Conservation (phyloP, 176 grass and related monocot genomes). For the Oryza longistaminata region DNA sequence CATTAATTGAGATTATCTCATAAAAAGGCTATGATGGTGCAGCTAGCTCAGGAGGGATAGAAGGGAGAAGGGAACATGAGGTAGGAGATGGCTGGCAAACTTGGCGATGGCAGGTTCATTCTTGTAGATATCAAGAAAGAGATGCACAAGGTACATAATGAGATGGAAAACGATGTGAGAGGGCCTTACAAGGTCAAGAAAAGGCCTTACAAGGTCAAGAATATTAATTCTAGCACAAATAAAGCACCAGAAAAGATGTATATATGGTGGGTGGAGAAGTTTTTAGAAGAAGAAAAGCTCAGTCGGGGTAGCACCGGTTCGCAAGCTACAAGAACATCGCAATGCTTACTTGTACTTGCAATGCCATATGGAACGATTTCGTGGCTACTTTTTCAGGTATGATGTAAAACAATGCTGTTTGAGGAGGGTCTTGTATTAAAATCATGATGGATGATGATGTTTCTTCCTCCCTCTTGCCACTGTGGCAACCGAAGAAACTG, state of each 20-base stretch:
- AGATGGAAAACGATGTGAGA: background rate
- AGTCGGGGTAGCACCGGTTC: slow-evolving; percentile 32
- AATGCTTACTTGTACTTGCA: background rate
- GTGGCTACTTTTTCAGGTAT: background rate
- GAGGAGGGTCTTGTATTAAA: background rate
- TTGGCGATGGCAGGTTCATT: background rate
- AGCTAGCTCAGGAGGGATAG: slow-evolving; percentile 73
- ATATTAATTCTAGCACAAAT: background rate
- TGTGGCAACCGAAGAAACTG: background rate
- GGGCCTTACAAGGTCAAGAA: slow-evolving; percentile 89
- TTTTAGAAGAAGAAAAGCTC: slow-evolving; percentile 40
- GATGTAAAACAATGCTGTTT: background rate
- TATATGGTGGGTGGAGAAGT: background rate
- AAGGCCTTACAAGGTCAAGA: slow-evolving; percentile 83
- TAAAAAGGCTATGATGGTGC: background rate
- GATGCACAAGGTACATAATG: accelerated
- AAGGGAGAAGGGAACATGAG: background rate
- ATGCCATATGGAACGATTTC: background rate
- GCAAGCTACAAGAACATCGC: background rate
- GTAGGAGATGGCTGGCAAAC: background rate
- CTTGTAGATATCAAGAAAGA: background rate
- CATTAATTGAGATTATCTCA: too few relatives aligned
- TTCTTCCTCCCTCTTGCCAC: slow-evolving; percentile 9
- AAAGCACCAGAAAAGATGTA: background rate
- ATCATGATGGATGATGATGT: background rate